These are phyloP conservation scores for Carex pumila DNA, from an alignment of 176 grass and related monocot genomes.

Conservation along the genomic window DNA sequence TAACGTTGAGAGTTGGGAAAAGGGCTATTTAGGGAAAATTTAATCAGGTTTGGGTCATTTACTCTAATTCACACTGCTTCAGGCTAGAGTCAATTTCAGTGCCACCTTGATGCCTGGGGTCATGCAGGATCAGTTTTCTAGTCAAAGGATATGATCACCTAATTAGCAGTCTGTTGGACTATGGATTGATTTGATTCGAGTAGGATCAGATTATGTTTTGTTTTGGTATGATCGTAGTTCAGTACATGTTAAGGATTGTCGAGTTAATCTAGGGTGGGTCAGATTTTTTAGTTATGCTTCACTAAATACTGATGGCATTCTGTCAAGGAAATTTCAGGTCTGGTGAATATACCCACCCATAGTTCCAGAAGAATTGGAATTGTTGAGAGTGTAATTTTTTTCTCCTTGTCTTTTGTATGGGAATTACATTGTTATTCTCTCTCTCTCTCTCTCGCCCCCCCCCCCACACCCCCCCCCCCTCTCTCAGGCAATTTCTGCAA, in stretches of 20 bases:
- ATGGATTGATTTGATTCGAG: background rate
- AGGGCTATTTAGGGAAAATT: background rate
- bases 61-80: background rate
- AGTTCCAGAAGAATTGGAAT: background rate
- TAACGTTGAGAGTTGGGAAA: background rate
- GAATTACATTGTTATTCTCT: background rate
- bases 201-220: background rate
- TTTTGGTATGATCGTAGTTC: background rate
- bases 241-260: background rate
- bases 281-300: background rate
- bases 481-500: constrained; percentile 78
- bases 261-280: background rate
- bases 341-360: background rate
- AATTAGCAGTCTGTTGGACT: background rate
- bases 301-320: background rate
- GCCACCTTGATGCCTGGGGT: background rate
- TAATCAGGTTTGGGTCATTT: background rate
- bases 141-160: background rate
- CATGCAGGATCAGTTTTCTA: background rate
- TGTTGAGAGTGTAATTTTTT: background rate
- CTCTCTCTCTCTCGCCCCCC: background rate
- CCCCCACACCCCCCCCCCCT: background rate
- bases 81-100: background rate
- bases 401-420: background rate
- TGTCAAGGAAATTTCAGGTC: background rate